Conservation (phyloP, 176 grass and related monocot genomes). For the Avena sativa region DNA sequence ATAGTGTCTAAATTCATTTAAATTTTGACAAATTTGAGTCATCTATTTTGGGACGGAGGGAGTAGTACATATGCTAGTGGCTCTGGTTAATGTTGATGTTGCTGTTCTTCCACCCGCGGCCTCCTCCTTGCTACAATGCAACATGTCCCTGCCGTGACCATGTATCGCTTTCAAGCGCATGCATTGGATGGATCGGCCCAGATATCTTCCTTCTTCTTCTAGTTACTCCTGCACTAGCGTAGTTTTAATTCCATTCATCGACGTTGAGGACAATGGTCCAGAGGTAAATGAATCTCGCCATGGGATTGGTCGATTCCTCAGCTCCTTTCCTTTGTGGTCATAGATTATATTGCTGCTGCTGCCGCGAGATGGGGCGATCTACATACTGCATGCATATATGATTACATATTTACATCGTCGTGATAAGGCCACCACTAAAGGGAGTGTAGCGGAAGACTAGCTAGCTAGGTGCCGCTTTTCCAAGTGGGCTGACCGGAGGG, state of each 20-base stretch:
- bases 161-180: slow-evolving; percentile 39
- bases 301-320: slow-evolving; percentile 29
- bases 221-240: background rate
- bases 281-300: background rate
- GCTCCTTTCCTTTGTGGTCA: slow-evolving; percentile 35
- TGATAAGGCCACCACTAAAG: slow-evolving; percentile 52
- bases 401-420: slow-evolving; percentile 28
- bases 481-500: slow-evolving; percentile 42
- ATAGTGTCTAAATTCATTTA: too few species aligned
- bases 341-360: slow-evolving; percentile 60
- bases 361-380: background rate
- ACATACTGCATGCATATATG: slow-evolving; percentile 1
- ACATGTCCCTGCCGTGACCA: background rate
- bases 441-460: slow-evolving; percentile 16
- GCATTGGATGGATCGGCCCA: slow-evolving; percentile 8
- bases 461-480: slow-evolving; percentile 41
- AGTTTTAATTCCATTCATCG: slow-evolving; percentile 7
- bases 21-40: too few species aligned
- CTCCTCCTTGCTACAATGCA: background rate
- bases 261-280: background rate
- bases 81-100: background rate
- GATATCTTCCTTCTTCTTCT: background rate
- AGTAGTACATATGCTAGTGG: background rate
- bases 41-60: too few species aligned
- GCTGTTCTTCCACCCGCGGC: background rate